A percentile compares a stretch with the other conserved stretches of the same genome.
Evolutionary conservation across 306 rosid species (phyloP).

Genomic region (Quercus aquifolioides): DNA sequence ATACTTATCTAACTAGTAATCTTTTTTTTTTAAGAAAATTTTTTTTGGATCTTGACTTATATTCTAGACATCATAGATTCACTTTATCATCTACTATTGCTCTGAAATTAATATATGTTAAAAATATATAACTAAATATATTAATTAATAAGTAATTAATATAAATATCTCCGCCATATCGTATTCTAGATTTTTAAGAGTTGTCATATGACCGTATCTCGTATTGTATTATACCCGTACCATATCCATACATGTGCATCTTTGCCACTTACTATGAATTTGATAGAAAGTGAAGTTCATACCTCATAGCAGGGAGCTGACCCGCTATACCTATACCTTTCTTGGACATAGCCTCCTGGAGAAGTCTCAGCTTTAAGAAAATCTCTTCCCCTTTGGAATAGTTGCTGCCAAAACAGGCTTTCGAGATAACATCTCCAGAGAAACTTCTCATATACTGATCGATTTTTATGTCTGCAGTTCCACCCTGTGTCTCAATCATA

Average conservation of each 20-base stretch:
- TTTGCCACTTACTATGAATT: background rate
- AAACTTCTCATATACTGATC: conserved; percentile 21
- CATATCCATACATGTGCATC: too few species aligned
- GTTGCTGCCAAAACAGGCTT: conserved; percentile 37
- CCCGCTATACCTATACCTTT: background rate
- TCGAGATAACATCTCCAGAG: conserved; percentile 35
- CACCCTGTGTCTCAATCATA: conserved; percentile 17
- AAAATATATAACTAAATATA: too few species aligned
- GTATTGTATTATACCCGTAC: background rate
- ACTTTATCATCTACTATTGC: too few species aligned
- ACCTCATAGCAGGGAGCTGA: conserved; percentile 30
- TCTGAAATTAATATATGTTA: too few species aligned
- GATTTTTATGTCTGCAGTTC: conserved; percentile 19
- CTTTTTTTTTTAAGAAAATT: too few species aligned
- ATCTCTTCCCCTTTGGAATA: conserved; percentile 21
- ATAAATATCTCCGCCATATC: too few species aligned
- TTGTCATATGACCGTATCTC: too few species aligned
- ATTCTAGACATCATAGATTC: too few species aligned
- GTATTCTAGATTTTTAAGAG: too few species aligned
- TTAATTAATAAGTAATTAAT: too few species aligned
- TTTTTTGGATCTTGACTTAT: too few species aligned
- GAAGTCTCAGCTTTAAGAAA: conserved; percentile 16
- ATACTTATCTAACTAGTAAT: too few species aligned
- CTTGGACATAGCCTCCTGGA: conserved; percentile 13
- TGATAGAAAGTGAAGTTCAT: background rate